Conservation (phyloP, 179 eudicot genomes). For the Carnegiea gigantea region DNA sequence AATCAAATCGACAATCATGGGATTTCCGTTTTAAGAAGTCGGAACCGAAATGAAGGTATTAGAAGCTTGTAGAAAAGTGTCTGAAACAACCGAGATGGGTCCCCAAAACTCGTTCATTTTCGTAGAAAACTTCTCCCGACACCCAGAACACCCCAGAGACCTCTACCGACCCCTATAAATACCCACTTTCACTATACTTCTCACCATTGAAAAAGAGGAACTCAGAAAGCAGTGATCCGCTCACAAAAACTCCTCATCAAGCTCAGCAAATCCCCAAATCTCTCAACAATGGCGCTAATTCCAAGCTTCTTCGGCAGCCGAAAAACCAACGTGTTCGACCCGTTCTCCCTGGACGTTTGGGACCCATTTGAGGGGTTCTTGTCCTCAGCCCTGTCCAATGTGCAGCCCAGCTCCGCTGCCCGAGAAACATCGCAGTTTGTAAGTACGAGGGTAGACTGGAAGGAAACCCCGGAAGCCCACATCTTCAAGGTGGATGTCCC, state of each 20-base stretch:
- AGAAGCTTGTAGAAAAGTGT: slow-evolving; percentile 27
- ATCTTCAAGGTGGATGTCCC: slow-evolving; percentile 39
- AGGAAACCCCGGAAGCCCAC: slow-evolving; percentile 37
- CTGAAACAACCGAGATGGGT: not conserved
- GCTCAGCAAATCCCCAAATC: not conserved
- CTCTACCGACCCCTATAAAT: slow-evolving; percentile 23
- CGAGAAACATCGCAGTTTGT: slow-evolving; percentile 31
- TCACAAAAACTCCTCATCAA: no score
- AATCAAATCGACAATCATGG: no score
- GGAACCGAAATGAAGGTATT: slow-evolving; percentile 6
- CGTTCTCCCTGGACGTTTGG: slow-evolving; percentile 37
- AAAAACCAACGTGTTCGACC: slow-evolving; percentile 35
- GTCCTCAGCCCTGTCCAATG: slow-evolving; percentile 18
- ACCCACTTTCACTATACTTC: not conserved
- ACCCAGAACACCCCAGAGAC: slow-evolving; percentile 31
- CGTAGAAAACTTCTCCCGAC: not conserved
- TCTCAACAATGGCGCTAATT: slow-evolving; percentile 25
- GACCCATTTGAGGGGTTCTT: slow-evolving; percentile 36
- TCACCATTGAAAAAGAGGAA: slow-evolving; percentile 7
- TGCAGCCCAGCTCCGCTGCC: slow-evolving; percentile 22
- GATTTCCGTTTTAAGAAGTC: not conserved
- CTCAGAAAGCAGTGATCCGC: not conserved
- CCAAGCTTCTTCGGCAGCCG: slow-evolving; percentile 39
- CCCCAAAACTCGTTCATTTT: no score
- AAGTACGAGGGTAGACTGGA: slow-evolving; percentile 36